Base-by-base conservation (phyloP, 805 yeast genomes). In the Ascoidea asiatica region DNA sequence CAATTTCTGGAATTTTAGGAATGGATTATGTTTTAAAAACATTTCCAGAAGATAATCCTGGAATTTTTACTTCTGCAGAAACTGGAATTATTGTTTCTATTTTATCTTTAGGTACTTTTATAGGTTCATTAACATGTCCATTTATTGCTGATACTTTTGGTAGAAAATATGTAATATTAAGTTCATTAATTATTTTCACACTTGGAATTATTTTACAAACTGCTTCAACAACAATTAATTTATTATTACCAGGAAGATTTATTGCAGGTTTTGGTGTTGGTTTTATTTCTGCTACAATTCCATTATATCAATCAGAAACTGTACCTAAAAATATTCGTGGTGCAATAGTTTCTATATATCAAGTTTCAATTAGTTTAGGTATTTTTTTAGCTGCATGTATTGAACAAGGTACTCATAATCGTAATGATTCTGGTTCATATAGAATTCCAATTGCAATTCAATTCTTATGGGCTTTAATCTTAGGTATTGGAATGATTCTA, bases 301-400 rank as follows among this genome's bases (percentile, higher is more conserved):
- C 89, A 21, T 60, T 83, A 50, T 83, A 82, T 58, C 85, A 81
- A 64, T 81, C 89, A 29, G 94, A 83, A 60, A 79, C 84, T 37
- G 74, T 87, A 17, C 92, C 92, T 21, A 77, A 73, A 53, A 78
- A 82, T 70, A 74, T 83, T 43, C 70, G 94, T 64, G 94, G 94
- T 53, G 75, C 87, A 18, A 68, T 81, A 49, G 87, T 83, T 41
- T 75, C 83, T 45, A 72, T 82, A 45, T 85, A 81, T 60, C 95
- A 84, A 60, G 72, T 79, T 67, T 79, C 81, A 38, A 66, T 69
- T 53, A 81, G 92, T 3, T 71, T 85, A 66, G 94, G 94, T 43
- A 61, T 82, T 39, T 59, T 80, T 42, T 65, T 84, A 22, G 88
- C 90, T 6, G 72, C 81, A 52, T 73, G 82, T 48, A 73, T 83